These are phyloP conservation scores for Volutella citrinella DNA, from an alignment of 2,329 filamentous ascomycete genomes.

Conservation along the genomic window DNA sequence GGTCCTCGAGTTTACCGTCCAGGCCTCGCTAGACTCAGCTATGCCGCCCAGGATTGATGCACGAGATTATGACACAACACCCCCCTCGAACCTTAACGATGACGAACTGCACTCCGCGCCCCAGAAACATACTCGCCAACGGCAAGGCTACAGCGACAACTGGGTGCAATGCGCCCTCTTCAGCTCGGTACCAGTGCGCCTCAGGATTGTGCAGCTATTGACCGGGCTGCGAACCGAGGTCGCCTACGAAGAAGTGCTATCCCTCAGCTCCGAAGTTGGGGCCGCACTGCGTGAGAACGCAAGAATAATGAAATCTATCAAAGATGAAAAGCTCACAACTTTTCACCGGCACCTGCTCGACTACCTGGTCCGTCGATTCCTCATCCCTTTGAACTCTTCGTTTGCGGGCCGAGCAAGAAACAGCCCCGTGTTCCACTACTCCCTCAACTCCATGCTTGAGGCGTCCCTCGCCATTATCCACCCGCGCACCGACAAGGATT, in stretches of 20 bases:
- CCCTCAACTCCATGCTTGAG: conserved; percentile 46
- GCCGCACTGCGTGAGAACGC: conserved; percentile 21
- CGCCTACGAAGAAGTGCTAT: conserved; percentile 33
- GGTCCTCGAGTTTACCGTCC: conserved; percentile 37
- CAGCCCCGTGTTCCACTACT: conserved; percentile 48
- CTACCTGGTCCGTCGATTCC: conserved; percentile 50
- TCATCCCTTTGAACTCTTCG: conserved; percentile 51
- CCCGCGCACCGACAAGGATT: conserved; percentile 34
- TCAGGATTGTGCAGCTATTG: conserved; percentile 32
- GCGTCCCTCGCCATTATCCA: conserved; percentile 34
- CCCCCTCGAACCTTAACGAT: conserved; percentile 36
- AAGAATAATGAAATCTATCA: conserved; percentile 17
- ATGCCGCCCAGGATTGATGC: conserved; percentile 38
- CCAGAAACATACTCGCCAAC: too few relatives aligned
- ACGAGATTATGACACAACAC: conserved; percentile 38
- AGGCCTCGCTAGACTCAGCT: conserved; percentile 36
- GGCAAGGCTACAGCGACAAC: conserved; percentile 25
- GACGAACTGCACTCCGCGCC: too few relatives aligned
- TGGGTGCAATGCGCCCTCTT: conserved; percentile 35
- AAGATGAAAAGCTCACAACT: conserved; percentile 8
- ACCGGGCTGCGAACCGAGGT: conserved; percentile 31
- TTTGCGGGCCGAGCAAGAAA: conserved; percentile 40
- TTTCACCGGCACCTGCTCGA: conserved; percentile 50
- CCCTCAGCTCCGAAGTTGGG: conserved; percentile 31
- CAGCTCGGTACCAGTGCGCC: conserved; percentile 33